phyloP scores from a whole-genome alignment of 192 early-diverging fungal species.

The Chytriomyces hyalinus region DNA sequence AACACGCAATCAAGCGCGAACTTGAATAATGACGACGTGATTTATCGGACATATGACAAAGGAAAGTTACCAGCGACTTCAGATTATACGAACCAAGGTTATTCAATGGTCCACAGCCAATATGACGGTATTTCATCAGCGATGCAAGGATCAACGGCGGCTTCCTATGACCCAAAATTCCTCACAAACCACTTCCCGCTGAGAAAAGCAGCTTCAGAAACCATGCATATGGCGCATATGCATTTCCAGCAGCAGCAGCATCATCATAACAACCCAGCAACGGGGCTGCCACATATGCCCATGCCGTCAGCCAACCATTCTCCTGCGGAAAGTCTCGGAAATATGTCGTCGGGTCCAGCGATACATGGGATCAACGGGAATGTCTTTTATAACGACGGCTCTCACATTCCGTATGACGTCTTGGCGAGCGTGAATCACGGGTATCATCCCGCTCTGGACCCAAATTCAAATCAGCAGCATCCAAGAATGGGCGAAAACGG shows the following conservation, averaged over 20 bases:
- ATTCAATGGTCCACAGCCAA: too few relatives aligned
- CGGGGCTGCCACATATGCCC: too few relatives aligned
- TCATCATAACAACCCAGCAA: too few relatives aligned
- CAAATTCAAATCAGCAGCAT: slow-evolving; percentile 28
- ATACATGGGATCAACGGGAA: not conserved
- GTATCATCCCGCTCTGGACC: not conserved
- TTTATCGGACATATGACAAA: slow-evolving; percentile 1
- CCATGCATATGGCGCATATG: not conserved
- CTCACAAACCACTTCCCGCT: slow-evolving; percentile 31
- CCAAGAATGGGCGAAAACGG: slow-evolving; percentile 49
- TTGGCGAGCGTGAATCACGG: slow-evolving; percentile 8
- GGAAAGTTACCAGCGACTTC: not conserved
- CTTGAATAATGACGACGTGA: slow-evolving; percentile 14
- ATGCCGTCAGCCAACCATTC: too few relatives aligned
- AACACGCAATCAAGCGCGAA: not conserved
- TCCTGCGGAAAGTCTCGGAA: not conserved
- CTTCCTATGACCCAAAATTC: not conserved
- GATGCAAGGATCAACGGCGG: not conserved
- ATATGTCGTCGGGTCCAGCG: not conserved
- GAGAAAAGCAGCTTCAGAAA: slow-evolving; percentile 39
- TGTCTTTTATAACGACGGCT: not conserved
- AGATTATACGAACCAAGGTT: not conserved
- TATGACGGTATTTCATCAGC: too few relatives aligned
- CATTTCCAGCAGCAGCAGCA: not conserved
- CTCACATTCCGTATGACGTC: not conserved